Base-by-base conservation (phyloP, 2,329 filamentous ascomycete species). In the Eutypa lata region DNA sequence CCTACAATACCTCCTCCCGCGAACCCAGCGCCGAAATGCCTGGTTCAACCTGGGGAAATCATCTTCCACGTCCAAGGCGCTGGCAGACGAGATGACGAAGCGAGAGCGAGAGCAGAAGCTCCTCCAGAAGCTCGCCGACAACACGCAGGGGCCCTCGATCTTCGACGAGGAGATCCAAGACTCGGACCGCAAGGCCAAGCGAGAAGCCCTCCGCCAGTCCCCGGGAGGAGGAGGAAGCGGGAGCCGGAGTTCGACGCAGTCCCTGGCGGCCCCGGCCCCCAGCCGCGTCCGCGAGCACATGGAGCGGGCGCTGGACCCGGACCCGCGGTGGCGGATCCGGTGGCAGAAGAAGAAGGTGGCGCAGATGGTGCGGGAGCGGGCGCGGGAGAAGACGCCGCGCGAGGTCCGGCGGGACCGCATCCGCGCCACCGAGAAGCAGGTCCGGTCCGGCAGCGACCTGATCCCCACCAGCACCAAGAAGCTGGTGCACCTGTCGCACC, bases 401-500 rank as follows among this genome's bases (percentile, higher is more conserved):
- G 82, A 91, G 60, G 75, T 84, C 18, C 83, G 82, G 57, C 76
- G 80, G 48, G 82, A 91, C 62, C 77, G 81, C 51, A 81, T 97
- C 55, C 82, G 83, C 66, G 84, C 86, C 61, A 76, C 78, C 8
- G 84, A 87, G 71, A 76, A 82, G 54, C 68, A 80, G 62, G 65
- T 79, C 55, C n/a, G n/a, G n/a, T 59, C 71, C 24, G 76, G 76
- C 69, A 91, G 86, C 57, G 81, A 87, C 46, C 82, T 83, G 61
- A 81, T 97, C 68, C 87, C 91, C 64, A 97, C 94, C 2, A 91
- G 86, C 47, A 78, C 90, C 58, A 99, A 99, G 84, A 99, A 99
- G 77, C 80, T 99, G 51, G 86, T 88, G 49, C 87, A 89, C 63
- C 76, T 99, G 48, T 87, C 93, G 22, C 84, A 88, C 51, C 94